These are phyloP conservation scores for Epichloe bromicola DNA, from an alignment of 2,329 filamentous ascomycete species.

Conservation along the genomic window DNA sequence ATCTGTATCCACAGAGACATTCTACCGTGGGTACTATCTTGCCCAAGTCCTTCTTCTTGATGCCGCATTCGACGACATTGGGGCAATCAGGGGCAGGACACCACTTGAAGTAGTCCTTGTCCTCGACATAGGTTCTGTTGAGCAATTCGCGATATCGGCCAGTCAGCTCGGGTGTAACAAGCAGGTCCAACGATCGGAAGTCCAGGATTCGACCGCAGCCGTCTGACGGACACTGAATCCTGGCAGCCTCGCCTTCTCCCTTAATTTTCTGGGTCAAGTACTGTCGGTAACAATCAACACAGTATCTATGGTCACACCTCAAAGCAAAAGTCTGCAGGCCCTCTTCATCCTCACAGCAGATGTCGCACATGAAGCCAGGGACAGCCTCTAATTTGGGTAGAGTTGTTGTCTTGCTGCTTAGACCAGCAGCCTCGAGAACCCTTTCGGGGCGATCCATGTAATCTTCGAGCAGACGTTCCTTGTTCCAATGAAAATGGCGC, in stretches of 20 bases:
- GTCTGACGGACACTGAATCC: constrained; percentile 86
- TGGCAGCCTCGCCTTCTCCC: constrained; percentile 86
- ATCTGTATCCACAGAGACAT: constrained; percentile 72
- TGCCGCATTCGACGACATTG: constrained; percentile 76
- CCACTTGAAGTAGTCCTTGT: constrained; percentile 93
- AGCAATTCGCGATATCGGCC: constrained; percentile 71
- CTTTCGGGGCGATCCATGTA: constrained; percentile 85
- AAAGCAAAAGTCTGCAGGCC: constrained; percentile 77
- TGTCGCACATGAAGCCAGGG: constrained; percentile 77
- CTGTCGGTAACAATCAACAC: constrained; percentile 80
- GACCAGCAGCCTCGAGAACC: constrained; percentile 71
- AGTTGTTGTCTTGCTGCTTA: constrained; percentile 50
- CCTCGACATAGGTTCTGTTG: constrained; percentile 90
- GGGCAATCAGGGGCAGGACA: constrained; percentile 95
- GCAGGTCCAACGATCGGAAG: constrained; percentile 69
- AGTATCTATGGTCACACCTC: constrained; percentile 90
- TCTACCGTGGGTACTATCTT: constrained; percentile 81
- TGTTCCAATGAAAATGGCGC: constrained; percentile 87
- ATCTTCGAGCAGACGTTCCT: constrained; percentile 83
- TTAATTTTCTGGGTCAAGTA: constrained; percentile 89
- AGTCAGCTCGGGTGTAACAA: constrained; percentile 46
- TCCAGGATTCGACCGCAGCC: constrained; percentile 85
- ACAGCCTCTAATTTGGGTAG: constrained; percentile 58
- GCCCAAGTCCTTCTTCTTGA: constrained; percentile 79
- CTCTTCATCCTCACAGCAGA: constrained; percentile 82